Base-by-base conservation (phyloP, 768 basidiomycete species). In the Tricholoma terreum region DNA sequence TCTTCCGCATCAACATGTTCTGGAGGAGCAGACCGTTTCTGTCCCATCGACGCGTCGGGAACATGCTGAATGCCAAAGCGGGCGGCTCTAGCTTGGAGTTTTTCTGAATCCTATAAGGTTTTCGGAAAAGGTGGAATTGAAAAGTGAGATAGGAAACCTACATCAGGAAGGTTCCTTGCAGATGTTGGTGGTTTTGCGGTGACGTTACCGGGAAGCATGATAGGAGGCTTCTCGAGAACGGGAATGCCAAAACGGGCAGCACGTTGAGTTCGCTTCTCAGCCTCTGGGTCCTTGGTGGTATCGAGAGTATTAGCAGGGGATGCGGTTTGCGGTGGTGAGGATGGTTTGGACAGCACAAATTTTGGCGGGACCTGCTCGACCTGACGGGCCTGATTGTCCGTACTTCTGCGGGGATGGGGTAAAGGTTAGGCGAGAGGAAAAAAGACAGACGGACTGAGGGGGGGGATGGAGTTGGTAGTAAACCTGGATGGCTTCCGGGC, bases 231-330 rank as follows among this genome's bases (percentile, higher is more conserved):
- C 17, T 60, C 76, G 8, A 86, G 80, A 7, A 86, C 64, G 3
- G 85, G 80, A n/a, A 86, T 83, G 31, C 85, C 85, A 61, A 90
- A 89, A n/a, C 88, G 83, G 15, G 76, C 84, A 5, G 87, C 87
- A 40, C 88, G 83, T 42, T 77, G 74, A 65, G 73, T 82, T 53
- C 84, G 82, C 63, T 77, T 85, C 61, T 80, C 84, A 9, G 77
- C 69, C 52, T 88, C 87, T 22, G 70, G 56, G 57, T 86, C 84
- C 21, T 67, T 75, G 10, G 38, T 43, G 27, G 30, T 10, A 24
- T 24, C 22, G 2, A 11, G 14, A 27, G 22, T 34, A 4, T 15
- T 52, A 21, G 45, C 27, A 9, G 30, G 3, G 15, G 46, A 9
- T 30, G 12, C 24, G 2, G 43, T n/a, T 19, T 45, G 22, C 6